phyloP scores from a whole-genome alignment of 164 flowering plant species.

The Saururus chinensis region DNA sequence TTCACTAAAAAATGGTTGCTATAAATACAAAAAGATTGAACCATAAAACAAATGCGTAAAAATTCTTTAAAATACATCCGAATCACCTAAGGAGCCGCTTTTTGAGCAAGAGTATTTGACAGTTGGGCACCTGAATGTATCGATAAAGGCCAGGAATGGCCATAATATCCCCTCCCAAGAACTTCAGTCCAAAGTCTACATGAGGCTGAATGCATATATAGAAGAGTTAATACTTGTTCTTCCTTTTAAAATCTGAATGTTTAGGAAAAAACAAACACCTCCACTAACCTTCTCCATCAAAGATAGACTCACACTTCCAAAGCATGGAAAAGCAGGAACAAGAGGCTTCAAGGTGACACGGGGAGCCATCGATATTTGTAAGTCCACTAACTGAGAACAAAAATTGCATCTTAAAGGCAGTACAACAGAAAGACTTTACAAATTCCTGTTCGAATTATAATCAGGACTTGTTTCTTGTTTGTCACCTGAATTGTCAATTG shows the following conservation, averaged over 20 bases:
- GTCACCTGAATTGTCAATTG: constrained; percentile 61
- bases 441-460: constrained; percentile 3
- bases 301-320: constrained; percentile 47
- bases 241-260: background rate
- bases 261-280: background rate
- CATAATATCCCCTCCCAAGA: constrained; percentile 81
- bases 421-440: background rate
- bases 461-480: constrained; percentile 10
- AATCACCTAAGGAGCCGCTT: background rate
- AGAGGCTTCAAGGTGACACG: constrained; percentile 74
- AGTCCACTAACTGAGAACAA: constrained; percentile 57
- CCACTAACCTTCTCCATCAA: constrained; percentile 66
- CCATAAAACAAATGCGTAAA: background rate
- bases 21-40: background rate
- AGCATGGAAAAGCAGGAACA: constrained; percentile 89
- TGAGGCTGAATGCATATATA: constrained; percentile 47
- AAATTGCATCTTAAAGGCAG: constrained; percentile 7
- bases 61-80: background rate
- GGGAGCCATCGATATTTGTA: constrained; percentile 58
- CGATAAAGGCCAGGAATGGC: constrained; percentile 78
- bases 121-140: constrained; percentile 56
- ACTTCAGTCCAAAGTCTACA: constrained; percentile 70
- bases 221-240: background rate
- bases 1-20: background rate
- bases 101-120: constrained; percentile 1